Evolutionary conservation across 345 rosid species (phyloP).

Genomic region (Psidium guajava): DNA sequence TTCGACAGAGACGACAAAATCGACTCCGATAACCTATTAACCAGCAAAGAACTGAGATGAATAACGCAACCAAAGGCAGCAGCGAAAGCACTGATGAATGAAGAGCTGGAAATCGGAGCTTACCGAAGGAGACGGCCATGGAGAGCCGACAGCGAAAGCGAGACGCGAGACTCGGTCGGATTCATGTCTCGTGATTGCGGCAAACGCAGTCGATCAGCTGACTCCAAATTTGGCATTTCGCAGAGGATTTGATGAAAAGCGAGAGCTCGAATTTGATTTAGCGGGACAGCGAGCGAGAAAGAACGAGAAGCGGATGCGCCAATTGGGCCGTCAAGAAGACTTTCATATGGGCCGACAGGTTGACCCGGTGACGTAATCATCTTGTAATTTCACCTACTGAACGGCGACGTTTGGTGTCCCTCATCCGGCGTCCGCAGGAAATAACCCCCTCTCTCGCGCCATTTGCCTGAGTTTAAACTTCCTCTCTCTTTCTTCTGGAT

Average conservation of each 20-base stretch:
- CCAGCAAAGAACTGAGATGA: neutral
- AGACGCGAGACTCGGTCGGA: neutral
- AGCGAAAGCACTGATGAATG: neutral
- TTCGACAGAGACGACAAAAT: conserved; percentile 29
- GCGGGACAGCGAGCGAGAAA: neutral
- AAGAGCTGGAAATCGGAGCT: conserved; percentile 6
- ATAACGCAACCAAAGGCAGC: neutral
- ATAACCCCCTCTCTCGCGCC: neutral
- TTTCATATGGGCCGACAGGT: neutral
- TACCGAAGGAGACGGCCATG: conserved; percentile 37
- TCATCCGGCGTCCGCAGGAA: no score
- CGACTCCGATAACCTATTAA: conserved; percentile 33
- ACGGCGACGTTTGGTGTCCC: no score
- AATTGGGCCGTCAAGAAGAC: neutral
- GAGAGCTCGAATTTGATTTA: neutral
- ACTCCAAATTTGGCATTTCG: neutral
- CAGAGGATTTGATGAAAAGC: neutral
- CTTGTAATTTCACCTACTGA: no score
- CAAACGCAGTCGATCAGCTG: neutral
- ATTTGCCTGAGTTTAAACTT: neutral
- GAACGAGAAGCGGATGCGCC: neutral
- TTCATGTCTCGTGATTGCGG: neutral
- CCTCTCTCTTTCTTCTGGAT: no score
- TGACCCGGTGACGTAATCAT: no score
- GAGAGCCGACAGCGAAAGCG: conserved; percentile 3